Evolutionary conservation across 1,139 yeast genomes (phyloP).

Genomic region (Hyphopichia fennica): DNA sequence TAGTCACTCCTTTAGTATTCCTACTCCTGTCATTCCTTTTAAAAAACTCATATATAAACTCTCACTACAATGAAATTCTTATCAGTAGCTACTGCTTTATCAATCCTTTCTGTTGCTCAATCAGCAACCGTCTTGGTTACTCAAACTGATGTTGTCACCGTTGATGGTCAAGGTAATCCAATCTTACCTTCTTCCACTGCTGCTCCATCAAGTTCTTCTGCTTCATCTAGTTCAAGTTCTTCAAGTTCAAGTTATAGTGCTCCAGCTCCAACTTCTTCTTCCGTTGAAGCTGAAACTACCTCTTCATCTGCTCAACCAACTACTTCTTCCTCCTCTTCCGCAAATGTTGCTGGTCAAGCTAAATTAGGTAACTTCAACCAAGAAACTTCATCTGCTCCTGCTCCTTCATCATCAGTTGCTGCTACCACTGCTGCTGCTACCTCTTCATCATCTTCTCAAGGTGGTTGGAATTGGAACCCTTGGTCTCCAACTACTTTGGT

Average conservation of each 20-base stretch:
- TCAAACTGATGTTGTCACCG: slow-evolving; percentile 16
- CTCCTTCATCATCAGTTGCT: slow-evolving; percentile 7
- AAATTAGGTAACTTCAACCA: not conserved
- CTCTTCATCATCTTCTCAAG: slow-evolving; percentile 11
- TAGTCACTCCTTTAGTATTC: slow-evolving; percentile 1
- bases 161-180: slow-evolving; percentile 12
- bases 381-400: slow-evolving; percentile 3
- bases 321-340: not conserved
- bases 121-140: slow-evolving; percentile 18
- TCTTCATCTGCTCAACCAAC: not conserved
- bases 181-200: slow-evolving; percentile 5
- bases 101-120: slow-evolving; percentile 14
- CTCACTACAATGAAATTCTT: slow-evolving; percentile 20
- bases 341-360: slow-evolving; percentile 2
- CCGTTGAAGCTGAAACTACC: slow-evolving; percentile 1
- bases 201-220: slow-evolving; percentile 5
- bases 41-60: too few species aligned
- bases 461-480: slow-evolving; percentile 6
- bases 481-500: not conserved
- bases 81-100: slow-evolving; percentile 13
- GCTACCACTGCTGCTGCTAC: not conserved
- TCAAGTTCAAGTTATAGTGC: slow-evolving; percentile 7
- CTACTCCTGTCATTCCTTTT: not conserved
- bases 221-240: slow-evolving; percentile 5
- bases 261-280: slow-evolving; percentile 2